Percentiles rank a stretch among this genome's conserved stretches.
phyloP scores from a whole-genome alignment of 73 alveolate species.

The Paramecium primaurelia region DNA sequence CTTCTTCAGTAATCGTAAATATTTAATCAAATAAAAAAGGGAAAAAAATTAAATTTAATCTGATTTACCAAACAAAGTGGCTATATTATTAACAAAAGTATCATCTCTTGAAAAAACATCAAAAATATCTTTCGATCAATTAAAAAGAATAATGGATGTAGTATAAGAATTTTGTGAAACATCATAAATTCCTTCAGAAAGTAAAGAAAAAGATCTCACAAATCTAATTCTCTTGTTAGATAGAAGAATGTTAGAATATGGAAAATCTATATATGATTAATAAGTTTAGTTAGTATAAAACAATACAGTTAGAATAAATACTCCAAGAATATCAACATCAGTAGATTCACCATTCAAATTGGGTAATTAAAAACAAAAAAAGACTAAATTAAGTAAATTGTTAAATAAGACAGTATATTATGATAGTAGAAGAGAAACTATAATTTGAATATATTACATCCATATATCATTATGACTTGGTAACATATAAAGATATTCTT shows the following conservation, averaged over 20 bases:
- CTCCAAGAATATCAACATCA: not conserved
- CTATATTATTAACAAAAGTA: not conserved
- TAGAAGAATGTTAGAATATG: not conserved
- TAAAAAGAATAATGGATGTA: not conserved
- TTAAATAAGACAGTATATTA: not conserved
- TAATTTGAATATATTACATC: not conserved
- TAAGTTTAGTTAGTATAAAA: not conserved
- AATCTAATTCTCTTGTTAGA: not conserved
- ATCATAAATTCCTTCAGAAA: not conserved
- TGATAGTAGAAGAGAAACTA: not conserved
- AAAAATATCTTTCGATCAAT: not conserved
- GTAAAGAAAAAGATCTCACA: not conserved
- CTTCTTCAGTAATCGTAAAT: not conserved
- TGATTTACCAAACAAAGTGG: not conserved
- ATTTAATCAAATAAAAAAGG: not conserved
- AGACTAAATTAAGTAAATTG: not conserved
- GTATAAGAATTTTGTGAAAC: constrained; percentile 31
- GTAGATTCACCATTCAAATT: not conserved
- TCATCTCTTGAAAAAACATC: not conserved
- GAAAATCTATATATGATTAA: not conserved
- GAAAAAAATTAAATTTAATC: not conserved
- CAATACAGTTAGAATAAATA: not conserved
- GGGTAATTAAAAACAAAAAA: not conserved
- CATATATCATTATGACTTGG: not conserved
- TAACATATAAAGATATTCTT: not conserved